Percentiles rank a stretch among this genome's conserved stretches.
These are phyloP conservation scores for Cytospora piceicola DNA, from an alignment of 2,329 filamentous ascomycete genomes.

Conservation along the genomic window DNA sequence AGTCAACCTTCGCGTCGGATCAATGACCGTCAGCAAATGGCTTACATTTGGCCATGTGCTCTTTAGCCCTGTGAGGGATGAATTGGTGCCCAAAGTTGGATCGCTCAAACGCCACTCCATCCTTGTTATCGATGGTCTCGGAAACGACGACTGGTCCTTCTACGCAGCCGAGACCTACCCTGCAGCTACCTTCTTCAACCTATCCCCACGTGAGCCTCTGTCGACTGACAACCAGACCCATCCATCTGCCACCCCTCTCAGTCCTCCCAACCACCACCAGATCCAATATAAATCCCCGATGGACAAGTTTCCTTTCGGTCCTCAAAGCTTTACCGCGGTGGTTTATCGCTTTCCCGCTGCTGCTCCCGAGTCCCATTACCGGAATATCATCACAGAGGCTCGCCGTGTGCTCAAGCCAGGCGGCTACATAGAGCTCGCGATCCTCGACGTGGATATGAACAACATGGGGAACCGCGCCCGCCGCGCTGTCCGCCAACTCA, in stretches of 20 bases:
- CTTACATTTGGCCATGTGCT: conserved; percentile 82
- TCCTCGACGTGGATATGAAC: conserved; percentile 79
- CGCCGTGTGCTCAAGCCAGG: conserved; percentile 78
- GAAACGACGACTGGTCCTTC: conserved; percentile 88
- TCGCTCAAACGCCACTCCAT: conserved; percentile 64
- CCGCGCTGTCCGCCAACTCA: conserved; percentile 69
- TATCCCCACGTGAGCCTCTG: conserved; percentile 63
- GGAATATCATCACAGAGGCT: conserved; percentile 73
- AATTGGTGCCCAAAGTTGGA: conserved; percentile 59
- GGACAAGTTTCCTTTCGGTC: conserved; percentile 73
- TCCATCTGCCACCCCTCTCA: conserved; percentile 54
- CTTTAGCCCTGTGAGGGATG: conserved; percentile 78
- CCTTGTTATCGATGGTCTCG: conserved; percentile 79
- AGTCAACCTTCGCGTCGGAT: conserved; percentile 77
- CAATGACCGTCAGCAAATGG: conserved; percentile 87
- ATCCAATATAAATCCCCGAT: conserved; percentile 67
- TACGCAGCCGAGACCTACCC: conserved; percentile 83
- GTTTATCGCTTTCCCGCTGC: conserved; percentile 78
- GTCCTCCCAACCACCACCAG: conserved; percentile 74
- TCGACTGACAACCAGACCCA: conserved; percentile 48
- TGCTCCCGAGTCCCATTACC: conserved; percentile 69
- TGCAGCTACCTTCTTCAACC: conserved; percentile 74
- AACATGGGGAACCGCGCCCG: conserved; percentile 78
- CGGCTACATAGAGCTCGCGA: conserved; percentile 77
- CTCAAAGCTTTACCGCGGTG: conserved; percentile 75